Base-by-base conservation (phyloP, 1,139 yeast genomes). In the Pneumocystis murina region DNA sequence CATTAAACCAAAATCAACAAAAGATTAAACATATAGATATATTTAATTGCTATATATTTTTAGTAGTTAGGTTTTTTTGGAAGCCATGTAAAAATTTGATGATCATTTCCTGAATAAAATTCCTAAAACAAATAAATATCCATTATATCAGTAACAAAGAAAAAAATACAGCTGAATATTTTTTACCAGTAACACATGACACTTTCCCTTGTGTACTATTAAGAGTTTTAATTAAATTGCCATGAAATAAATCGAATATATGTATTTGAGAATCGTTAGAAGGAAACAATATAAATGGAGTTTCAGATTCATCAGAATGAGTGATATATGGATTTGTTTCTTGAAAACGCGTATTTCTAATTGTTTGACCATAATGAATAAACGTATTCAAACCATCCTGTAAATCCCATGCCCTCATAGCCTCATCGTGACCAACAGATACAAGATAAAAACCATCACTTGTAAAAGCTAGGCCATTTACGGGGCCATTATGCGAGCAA, bases 181-280 rank as follows among this genome's bases (percentile, higher is more conserved):
- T 33, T 33, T 33, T 33, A 33, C 8, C 35, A 33, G 8, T 7
- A 33, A 33, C 35, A 7, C 35, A 33, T 33, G 35, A 33, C 35
- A 33, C 35, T 33, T 33, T 33, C 8, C 35, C 35, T 7, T 33
- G 8, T 7, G 1, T 33, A 33, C 35, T 33, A 33, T 33, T 33
- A 33, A 33, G 35, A 33, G 35, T 33, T 33, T 33, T 33, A 33
- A 33, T 33, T 33, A 33, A 33, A 33, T 33, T 33, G 35, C 95
- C 95, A 66, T 84, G 86, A 3, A 78, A 73, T 0, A 84, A 77
- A 35, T 87, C 77, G 68, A 79, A 85, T 61, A 88, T 79, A 62
- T 85, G 79, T 0, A 90, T 75, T 69, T 89, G 95, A 3, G 95
- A 94, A 66, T 80, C 84, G 70, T 90, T 96, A 0, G 92, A 81